A percentile compares a stretch with the other conserved stretches of the same genome.
phyloP scores from a whole-genome alignment of 192 early-diverging fungal genomes.

The Backusella psychrophila region DNA sequence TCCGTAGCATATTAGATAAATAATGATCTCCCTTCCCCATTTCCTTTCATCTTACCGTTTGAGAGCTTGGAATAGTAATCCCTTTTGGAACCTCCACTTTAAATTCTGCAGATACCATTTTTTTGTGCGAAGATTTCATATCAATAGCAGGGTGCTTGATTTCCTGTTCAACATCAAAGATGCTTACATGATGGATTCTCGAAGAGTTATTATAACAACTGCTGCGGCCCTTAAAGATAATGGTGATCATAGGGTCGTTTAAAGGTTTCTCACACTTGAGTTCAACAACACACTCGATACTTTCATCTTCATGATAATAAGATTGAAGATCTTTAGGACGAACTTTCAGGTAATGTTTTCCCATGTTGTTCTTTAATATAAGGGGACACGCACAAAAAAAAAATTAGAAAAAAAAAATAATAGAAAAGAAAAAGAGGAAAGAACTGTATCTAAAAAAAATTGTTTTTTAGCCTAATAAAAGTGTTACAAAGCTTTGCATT shows the following conservation, averaged over 20 bases:
- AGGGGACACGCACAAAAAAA: neutral
- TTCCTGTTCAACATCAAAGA: neutral
- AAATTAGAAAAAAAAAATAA: neutral
- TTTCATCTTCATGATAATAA: constrained; percentile 10
- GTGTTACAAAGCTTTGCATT: neutral
- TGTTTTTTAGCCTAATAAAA: neutral
- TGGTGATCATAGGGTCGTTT: neutral
- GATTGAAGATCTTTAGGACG: neutral
- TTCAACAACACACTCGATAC: neutral
- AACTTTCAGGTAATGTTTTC: neutral
- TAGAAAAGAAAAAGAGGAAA: neutral
- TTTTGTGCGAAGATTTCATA: neutral
- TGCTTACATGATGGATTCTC: neutral
- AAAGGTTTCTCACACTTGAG: neutral
- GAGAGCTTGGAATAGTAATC: neutral
- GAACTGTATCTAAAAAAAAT: neutral
- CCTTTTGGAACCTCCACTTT: neutral
- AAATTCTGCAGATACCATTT: neutral
- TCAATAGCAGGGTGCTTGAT: neutral
- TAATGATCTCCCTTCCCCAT: neutral
- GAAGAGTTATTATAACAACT: neutral
- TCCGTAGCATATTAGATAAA: neutral
- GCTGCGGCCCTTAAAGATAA: neutral
- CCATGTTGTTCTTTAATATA: neutral
- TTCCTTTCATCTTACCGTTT: neutral